Conservation (phyloP, 169 alveolate genomes). For the Plasmodium adleri region DNA sequence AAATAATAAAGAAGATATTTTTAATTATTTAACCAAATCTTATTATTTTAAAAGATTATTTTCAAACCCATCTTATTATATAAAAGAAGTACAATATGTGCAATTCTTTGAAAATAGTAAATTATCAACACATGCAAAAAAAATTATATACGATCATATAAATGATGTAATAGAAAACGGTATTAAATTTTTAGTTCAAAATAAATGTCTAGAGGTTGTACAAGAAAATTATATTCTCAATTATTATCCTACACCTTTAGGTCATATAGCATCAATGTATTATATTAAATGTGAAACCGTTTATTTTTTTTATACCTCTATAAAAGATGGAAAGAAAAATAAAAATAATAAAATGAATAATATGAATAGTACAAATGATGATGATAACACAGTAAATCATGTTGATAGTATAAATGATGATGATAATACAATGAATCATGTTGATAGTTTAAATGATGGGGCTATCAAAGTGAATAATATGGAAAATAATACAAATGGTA, state of each 20-base stretch:
- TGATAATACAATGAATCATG: neutral
- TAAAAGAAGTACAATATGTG: conserved; percentile 71
- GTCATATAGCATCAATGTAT: conserved; percentile 36
- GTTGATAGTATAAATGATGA: neutral
- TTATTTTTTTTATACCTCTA: conserved; percentile 19
- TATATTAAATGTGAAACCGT: conserved; percentile 52
- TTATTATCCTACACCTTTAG: conserved; percentile 35
- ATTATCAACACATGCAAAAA: conserved; percentile 25
- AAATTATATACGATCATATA: conserved; percentile 43
- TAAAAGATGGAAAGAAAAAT: neutral
- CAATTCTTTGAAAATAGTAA: conserved; percentile 73
- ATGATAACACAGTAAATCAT: neutral
- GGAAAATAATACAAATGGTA: neutral
- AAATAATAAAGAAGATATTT: conserved; percentile 84
- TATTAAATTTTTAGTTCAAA: conserved; percentile 20
- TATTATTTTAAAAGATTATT: conserved; percentile 87
- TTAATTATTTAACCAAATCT: conserved; percentile 90
- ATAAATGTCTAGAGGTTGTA: conserved; percentile 40
- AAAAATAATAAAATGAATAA: neutral
- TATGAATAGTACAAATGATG: neutral
- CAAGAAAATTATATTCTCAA: conserved; percentile 31
- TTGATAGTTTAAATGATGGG: neutral
- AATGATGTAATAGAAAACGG: conserved; percentile 47
- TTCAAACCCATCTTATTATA: conserved; percentile 85
- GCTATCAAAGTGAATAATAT: neutral